Evolutionary conservation across 2,329 filamentous ascomycete species (phyloP).

Genomic region (Colletotrichum tropicale): DNA sequence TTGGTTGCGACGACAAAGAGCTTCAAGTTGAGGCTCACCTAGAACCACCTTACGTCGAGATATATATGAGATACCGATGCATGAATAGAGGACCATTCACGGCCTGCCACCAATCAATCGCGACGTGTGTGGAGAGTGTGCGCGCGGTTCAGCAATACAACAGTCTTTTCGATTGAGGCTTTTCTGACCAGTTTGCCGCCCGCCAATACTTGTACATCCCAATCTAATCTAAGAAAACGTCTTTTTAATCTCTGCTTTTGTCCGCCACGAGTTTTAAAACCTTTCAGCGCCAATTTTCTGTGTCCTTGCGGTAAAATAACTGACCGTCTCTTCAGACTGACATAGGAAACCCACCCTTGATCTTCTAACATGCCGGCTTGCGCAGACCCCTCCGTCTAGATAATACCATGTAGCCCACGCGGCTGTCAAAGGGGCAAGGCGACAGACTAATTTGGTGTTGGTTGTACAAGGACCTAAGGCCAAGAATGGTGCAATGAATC

Average conservation of each 20-base stretch:
- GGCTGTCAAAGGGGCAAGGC: not conserved
- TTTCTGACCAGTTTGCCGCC: not conserved
- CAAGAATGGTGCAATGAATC: not conserved
- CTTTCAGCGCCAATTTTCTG: not conserved
- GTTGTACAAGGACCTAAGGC: not conserved
- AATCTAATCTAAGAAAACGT: not conserved
- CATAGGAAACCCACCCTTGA: not conserved
- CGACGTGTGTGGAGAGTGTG: not conserved
- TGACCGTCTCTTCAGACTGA: not conserved
- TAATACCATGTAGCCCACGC: not conserved
- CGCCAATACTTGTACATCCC: not conserved
- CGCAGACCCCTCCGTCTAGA: not conserved
- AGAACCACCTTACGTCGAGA: not conserved
- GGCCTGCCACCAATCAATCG: not conserved
- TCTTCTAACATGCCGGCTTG: not conserved
- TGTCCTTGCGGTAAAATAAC: not conserved
- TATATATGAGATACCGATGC: not conserved
- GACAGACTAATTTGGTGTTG: not conserved
- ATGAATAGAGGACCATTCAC: conserved; percentile 1
- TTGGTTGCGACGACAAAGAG: not conserved
- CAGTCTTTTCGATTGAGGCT: not conserved
- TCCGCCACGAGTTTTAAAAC: not conserved
- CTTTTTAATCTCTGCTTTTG: not conserved
- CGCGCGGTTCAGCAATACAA: not conserved
- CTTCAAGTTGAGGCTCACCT: not conserved